Percentiles rank a stretch among this genome's conserved stretches.
phyloP scores from a whole-genome alignment of 108 stramenopile genomes.

The Asterionellopsis glacialis region DNA sequence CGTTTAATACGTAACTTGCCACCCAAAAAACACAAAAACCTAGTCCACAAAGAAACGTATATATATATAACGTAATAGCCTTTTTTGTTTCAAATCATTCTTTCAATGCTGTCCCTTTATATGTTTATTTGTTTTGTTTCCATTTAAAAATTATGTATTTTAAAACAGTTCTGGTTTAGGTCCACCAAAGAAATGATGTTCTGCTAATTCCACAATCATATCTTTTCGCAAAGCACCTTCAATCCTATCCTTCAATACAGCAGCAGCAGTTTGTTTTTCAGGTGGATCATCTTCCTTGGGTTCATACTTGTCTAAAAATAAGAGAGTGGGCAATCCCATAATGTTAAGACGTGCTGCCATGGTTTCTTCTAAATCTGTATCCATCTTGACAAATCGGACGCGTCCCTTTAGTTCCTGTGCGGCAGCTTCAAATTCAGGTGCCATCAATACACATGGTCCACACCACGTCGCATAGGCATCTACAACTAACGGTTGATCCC shows the following conservation, averaged over 20 bases:
- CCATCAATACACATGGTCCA: conserved; percentile 75
- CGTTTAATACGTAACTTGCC: no score
- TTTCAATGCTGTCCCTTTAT: no score
- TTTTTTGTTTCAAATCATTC: no score
- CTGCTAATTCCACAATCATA: conserved; percentile 56
- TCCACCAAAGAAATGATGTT: conserved; percentile 74
- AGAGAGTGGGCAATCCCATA: conserved; percentile 74
- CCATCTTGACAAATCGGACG: conserved; percentile 79
- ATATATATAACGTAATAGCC: no score
- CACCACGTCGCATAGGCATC: conserved; percentile 89
- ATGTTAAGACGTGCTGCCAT: conserved; percentile 76
- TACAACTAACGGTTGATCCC: conserved; percentile 69
- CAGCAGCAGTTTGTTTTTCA: conserved; percentile 47
- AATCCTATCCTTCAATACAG: conserved; percentile 72
- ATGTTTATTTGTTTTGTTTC: no score
- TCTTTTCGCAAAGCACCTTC: conserved; percentile 76
- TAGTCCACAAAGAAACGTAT: no score
- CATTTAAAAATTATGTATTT: neutral
- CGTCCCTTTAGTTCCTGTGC: conserved; percentile 59
- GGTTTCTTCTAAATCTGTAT: conserved; percentile 69
- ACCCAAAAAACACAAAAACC: no score
- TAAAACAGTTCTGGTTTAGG: conserved; percentile 47
- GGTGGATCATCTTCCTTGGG: conserved; percentile 36
- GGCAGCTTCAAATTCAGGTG: conserved; percentile 83
- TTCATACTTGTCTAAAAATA: conserved; percentile 71